Conservation (phyloP, 768 basidiomycete species). For the Serpula lacrymans region DNA sequence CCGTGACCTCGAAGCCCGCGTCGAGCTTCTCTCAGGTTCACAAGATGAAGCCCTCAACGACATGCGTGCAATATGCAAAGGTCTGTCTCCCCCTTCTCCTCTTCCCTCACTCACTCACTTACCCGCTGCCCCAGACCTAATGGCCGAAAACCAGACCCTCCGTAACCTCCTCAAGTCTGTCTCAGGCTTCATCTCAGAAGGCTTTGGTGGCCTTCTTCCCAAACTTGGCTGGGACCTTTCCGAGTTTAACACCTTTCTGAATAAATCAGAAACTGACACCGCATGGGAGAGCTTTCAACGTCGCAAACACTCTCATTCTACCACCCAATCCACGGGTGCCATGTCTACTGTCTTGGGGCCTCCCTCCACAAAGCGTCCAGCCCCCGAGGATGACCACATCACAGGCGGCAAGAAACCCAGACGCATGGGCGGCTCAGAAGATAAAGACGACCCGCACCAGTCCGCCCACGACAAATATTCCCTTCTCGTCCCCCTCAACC, state of each 20-base stretch:
- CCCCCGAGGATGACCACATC: conserved; percentile 35
- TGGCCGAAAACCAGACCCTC: conserved; percentile 86
- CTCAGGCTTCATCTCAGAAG: conserved; percentile 82
- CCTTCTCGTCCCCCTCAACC: conserved; percentile 54
- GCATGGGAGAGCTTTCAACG: conserved; percentile 86
- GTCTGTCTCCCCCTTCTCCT: conserved; percentile 30
- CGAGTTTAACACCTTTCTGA: conserved; percentile 80
- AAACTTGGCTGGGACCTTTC: conserved; percentile 76
- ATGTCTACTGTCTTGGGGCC: conserved; percentile 31
- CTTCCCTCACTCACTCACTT: neutral
- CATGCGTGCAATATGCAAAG: conserved; percentile 78
- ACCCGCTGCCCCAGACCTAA: conserved; percentile 55
- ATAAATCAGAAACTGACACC: conserved; percentile 87
- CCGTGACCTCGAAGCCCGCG: conserved; percentile 90
- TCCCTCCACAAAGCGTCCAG: conserved; percentile 19
- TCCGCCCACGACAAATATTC: conserved; percentile 45
- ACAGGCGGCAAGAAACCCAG: conserved; percentile 49
- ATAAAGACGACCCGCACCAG: conserved; percentile 42
- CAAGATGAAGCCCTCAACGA: conserved; percentile 86
- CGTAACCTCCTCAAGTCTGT: conserved; percentile 75
- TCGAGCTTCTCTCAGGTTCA: conserved; percentile 91
- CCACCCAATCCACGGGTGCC: conserved; percentile 23
- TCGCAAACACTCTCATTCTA: conserved; percentile 47
- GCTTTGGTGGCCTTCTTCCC: conserved; percentile 70
- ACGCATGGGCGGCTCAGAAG: conserved; percentile 34